A percentile compares a stretch with the other conserved stretches of the same genome.
These are phyloP conservation scores for Chaetomium tenue DNA, from an alignment of 495 filamentous ascomycete genomes.

Conservation along the genomic window DNA sequence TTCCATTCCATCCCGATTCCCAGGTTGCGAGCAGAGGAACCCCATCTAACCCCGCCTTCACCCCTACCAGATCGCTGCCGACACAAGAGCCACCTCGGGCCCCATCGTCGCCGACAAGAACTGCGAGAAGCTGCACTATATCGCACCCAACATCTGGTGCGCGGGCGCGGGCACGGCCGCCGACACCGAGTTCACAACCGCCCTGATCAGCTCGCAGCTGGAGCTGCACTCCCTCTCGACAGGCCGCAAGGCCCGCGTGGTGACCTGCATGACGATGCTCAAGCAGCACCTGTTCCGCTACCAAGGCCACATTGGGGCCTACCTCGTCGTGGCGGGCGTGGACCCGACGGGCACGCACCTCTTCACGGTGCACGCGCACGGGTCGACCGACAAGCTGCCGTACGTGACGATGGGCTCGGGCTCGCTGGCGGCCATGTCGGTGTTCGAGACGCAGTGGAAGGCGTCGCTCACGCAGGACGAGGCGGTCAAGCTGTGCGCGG, in stretches of 20 bases:
- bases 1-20: not conserved
- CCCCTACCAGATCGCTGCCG: slow-evolving; percentile 76
- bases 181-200: slow-evolving; percentile 98
- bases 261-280: slow-evolving; percentile 99
- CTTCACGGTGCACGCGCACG: slow-evolving; percentile 98
- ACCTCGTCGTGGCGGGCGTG: slow-evolving; percentile 95
- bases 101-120: slow-evolving; percentile 99
- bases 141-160: slow-evolving; percentile 98
- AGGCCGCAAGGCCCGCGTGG: slow-evolving; percentile 92
- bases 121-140: slow-evolving; percentile 99
- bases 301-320: slow-evolving; percentile 97
- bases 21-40: not conserved
- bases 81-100: slow-evolving; percentile 95
- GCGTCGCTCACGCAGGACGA: slow-evolving; percentile 71
- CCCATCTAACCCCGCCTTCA: not conserved
- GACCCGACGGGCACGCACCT: slow-evolving; percentile 95
- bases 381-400: slow-evolving; percentile 96
- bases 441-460: slow-evolving; percentile 98
- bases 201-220: slow-evolving; percentile 96
- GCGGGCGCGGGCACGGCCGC: slow-evolving; percentile 97
- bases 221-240: slow-evolving; percentile 95
- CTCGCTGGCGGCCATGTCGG: slow-evolving; percentile 92
- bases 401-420: slow-evolving; percentile 99
- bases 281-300: slow-evolving; percentile 99
- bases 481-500: slow-evolving; percentile 74